These are phyloP conservation scores for Colletotrichum sp. DNA, from an alignment of 2,329 filamentous ascomycete species.

Conservation along the genomic window DNA sequence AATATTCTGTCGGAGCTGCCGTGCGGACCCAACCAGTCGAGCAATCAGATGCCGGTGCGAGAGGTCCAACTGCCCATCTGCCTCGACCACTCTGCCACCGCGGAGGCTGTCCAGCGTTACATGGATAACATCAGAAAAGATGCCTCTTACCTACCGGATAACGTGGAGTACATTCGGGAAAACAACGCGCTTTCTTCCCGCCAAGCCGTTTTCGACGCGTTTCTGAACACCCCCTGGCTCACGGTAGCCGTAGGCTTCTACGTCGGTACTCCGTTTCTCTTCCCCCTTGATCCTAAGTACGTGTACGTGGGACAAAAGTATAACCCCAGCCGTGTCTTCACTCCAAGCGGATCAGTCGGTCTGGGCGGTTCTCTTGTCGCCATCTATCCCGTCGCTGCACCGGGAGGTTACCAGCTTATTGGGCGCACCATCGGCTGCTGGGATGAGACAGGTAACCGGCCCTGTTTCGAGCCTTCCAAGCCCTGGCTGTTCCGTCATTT, in stretches of 20 bases:
- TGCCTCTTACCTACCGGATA: conserved; percentile 65
- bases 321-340: conserved; percentile 38
- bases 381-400: conserved; percentile 40
- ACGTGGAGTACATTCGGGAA: conserved; percentile 53
- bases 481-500: conserved; percentile 43
- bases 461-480: conserved; percentile 29
- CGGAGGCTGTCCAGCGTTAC: conserved; percentile 60
- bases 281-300: conserved; percentile 27
- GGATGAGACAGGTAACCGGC: conserved; percentile 35
- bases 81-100: conserved; percentile 32
- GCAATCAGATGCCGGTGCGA: conserved; percentile 9
- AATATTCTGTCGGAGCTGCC: background rate
- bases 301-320: conserved; percentile 32
- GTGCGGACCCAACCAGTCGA: background rate
- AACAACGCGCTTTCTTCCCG: conserved; percentile 40
- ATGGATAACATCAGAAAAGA: conserved; percentile 63
- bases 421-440: conserved; percentile 35
- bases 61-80: conserved; percentile 32
- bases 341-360: conserved; percentile 39
- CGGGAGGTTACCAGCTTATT: conserved; percentile 44
- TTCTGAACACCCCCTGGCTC: conserved; percentile 35
- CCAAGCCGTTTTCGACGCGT: conserved; percentile 33
- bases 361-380: conserved; percentile 38
- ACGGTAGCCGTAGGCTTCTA: conserved; percentile 37
- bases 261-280: conserved; percentile 37